Evolutionary conservation across 2,329 filamentous ascomycete genomes (phyloP), one percentile per base, ranked within the genome.

Genomic region (Exophiala dermatitidis): DNA sequence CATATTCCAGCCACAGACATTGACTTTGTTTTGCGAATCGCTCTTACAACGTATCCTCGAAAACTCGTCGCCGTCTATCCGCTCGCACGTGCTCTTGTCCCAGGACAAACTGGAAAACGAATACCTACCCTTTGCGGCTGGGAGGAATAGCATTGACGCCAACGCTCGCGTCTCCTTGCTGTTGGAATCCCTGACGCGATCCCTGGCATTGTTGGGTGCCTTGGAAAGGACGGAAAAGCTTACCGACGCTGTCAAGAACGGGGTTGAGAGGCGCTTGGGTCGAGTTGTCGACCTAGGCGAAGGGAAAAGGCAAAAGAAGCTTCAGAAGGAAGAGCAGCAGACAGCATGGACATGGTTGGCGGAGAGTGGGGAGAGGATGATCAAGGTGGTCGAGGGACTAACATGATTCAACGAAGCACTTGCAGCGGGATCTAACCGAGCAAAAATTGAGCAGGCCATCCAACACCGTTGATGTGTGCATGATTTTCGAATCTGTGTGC

Each of bases 101-200:
- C 74, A 77, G 57, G 46, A 65, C 0, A 74, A 76, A 10, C 70
- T 84, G 19, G 75, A 80, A 55, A 59, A 73, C 41, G 83, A 82
- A 63, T 90, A 82, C 66, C 75, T 89, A 1, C 80, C 80, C 0
- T 82, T 78, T 59, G 74, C 84, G 0, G 85, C 87, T 1, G 83
- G 80, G 54, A 81, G 77, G 0, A 72, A 77, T 9, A 76, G 74
- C 4, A 68, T 78, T 0, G 77, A 80, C 19, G 85, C 89, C 58
- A 90, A 93, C 61, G 83, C 84, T 30, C 86, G 86, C 66, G 74
- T 90, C 36, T 83, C 84, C 1, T 69, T 90, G 6, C 67, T 86
- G 31, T 71, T 89, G 0, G 88, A 91, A 69, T 75, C 75, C 1
- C 68, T 88, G 46, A 63, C 88, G 31, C 75, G 82, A 43, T 69